Evolutionary conservation across 805 yeast species (phyloP), one percentile per base, ranked within the genome.

Genomic region (Lipomyces starkeyi): DNA sequence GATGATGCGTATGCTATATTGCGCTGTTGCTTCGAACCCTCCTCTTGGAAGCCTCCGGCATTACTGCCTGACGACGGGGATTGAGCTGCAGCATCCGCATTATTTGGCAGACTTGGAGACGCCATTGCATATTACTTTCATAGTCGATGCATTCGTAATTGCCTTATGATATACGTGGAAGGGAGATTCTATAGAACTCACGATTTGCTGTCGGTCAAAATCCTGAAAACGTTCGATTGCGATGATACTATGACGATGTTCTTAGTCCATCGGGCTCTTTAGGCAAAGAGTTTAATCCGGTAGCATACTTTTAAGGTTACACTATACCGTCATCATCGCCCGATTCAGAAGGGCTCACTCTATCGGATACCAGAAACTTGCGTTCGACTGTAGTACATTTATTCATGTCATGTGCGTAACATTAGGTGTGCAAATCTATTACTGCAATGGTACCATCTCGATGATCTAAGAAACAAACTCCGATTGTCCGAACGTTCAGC

Each of bases 11-110:
- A 55, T 13, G 29, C 61, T 6, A 54, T 57, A 37, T 40, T 40
- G 11, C 47, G 60, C 6, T 27, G 52, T 3, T 37, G n/a, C 17
- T 55, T 53, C 20, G 59, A 27, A 14, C 9, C 11, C 13, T 58
- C 59, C 9, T 22, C 40, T 13, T 11, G 32, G 63, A 62, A 61
- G n/a, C 65, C 68, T 22, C 65, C 68, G 25, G 52, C 60, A 43
- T 43, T 9, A 52, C 20, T 35, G 34, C 35, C 55, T 43, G 54
- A 20, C 43, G 35, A 22, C 20, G 25, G 55, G 3, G 49, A 43
- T 43, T n/a, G 49, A 17, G 4, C 49, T 43, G 49, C 22, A 43
- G 20, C 20, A n/a, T 55, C 37, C 11, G 37, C 37, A 17, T 55
- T 43, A 17, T 43, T n/a, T 43, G 49, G n/a, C 22, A 43, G 49